Evolutionary conservation across 2,329 filamentous ascomycete species (phyloP).

Genomic region (Aspergillus pseudoviridinutans): DNA sequence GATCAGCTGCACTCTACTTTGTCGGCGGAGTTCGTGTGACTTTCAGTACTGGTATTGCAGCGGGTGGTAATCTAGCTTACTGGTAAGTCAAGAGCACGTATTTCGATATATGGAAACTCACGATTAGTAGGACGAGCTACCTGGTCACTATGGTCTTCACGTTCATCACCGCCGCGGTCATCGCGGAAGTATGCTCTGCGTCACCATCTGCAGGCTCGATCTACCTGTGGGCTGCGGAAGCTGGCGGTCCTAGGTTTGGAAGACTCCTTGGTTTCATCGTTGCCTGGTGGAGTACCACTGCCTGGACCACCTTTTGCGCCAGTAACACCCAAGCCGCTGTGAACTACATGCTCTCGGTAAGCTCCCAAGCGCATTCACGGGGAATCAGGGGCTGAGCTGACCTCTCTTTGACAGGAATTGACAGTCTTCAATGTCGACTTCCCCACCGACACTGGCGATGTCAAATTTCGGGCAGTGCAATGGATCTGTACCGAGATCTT

Average conservation of each 20-base stretch:
- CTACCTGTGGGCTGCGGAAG: constrained; percentile 60
- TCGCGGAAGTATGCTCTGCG: constrained; percentile 59
- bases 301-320: constrained; percentile 58
- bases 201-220: constrained; percentile 57
- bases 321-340: constrained; percentile 52
- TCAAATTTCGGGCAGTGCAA: constrained; percentile 59
- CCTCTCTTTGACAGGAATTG: constrained; percentile 45
- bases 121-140: constrained; percentile 52
- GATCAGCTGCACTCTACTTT: constrained; percentile 56
- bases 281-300: constrained; percentile 62
- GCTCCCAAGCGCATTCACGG: constrained; percentile 5
- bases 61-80: constrained; percentile 58
- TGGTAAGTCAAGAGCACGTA: constrained; percentile 39
- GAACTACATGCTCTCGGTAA: constrained; percentile 52
- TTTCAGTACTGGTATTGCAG: constrained; percentile 60
- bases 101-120: not conserved
- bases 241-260: constrained; percentile 54
- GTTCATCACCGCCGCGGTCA: constrained; percentile 58
- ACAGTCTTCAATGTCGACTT: constrained; percentile 56
- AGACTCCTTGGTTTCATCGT: constrained; percentile 57
- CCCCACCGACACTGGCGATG: constrained; percentile 48
- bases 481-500: constrained; percentile 56
- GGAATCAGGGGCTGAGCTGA: constrained; percentile 6
- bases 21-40: constrained; percentile 58
- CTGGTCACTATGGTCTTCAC: constrained; percentile 58